Conservation (phyloP, 768 basidiomycete genomes). For the Mycena venus region DNA sequence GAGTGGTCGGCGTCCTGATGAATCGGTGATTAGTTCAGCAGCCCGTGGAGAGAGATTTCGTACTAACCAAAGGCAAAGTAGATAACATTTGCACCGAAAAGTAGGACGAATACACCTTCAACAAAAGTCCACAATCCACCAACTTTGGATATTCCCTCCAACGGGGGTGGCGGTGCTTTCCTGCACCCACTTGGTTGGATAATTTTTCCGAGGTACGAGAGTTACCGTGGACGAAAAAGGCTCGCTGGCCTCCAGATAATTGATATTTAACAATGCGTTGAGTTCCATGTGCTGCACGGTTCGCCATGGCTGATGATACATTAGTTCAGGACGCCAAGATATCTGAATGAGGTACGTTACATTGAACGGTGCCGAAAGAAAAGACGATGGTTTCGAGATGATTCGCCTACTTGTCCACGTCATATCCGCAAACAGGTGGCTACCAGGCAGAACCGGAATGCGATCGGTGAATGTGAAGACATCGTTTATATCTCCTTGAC, state of each 20-base stretch:
- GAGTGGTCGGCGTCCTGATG: neutral
- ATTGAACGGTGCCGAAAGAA: neutral
- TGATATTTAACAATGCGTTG: neutral
- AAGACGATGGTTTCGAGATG: neutral
- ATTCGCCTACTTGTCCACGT: neutral
- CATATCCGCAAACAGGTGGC: neutral
- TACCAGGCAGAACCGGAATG: neutral
- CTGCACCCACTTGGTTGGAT: neutral
- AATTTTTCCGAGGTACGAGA: neutral
- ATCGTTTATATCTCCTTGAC: neutral
- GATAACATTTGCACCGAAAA: too few species aligned
- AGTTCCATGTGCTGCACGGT: neutral
- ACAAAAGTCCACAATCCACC: neutral
- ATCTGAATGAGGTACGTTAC: neutral
- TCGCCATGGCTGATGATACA: neutral
- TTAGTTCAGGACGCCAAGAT: neutral
- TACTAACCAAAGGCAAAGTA: neutral
- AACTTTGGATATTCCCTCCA: neutral
- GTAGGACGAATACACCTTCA: neutral
- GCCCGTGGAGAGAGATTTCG: too few species aligned
- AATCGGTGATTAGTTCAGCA: neutral
- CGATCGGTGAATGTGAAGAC: neutral
- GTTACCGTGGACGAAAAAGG: neutral
- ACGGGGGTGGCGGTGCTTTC: neutral
- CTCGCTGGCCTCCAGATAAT: neutral